Base-by-base conservation (phyloP, 192 early-diverging fungal species). In the Coemansia sp. region DNA sequence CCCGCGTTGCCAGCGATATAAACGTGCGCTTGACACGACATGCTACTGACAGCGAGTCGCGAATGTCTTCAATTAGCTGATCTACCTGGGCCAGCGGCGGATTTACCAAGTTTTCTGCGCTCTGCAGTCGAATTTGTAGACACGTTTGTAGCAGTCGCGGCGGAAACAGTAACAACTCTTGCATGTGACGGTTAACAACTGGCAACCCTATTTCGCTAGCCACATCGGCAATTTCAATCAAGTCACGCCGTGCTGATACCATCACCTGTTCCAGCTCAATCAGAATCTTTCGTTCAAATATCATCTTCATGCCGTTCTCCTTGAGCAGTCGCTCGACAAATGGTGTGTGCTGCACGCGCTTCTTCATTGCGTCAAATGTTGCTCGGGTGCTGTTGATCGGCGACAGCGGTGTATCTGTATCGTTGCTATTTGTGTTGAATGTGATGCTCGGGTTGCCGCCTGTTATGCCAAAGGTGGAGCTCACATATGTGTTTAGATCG, bases 281-380 rank as follows among this genome's bases (percentile, higher is more conserved):
- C 49, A 93, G 74, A 2, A 86, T 90, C 27, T 83, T 80, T 57
- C 84, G 85, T 29, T 89, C 84, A 64, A 95, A 93, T 1, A 91
- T 92, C 62, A 83, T 85, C 71, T 86, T 80, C 37, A 93, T 77
- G 4, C 88, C 89, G 57, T 86, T 88, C 64, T 95, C 93, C 74
- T 92, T 93, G 50, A 93, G 75, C 55, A 95, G 78, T 54, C 89
- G 83, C 74, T 95, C 93, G 24, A 95, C 84, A 78, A 95, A 95
- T 24, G 92, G 90, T 32, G 78, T 81, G 57, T 75, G 73, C 59
- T 70, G 62, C 38, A 63, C 65, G 4, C 52, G 73, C 56, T 68
- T 63, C 37, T 48, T 38, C 22, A 45, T 23, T 1, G 64, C 35
- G 49, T 57, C 54, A 26, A 54, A n/a, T 22, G 49, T n/a, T 29